Conservation (phyloP, 192 early-diverging fungal species). For the Entrophospora sp. region DNA sequence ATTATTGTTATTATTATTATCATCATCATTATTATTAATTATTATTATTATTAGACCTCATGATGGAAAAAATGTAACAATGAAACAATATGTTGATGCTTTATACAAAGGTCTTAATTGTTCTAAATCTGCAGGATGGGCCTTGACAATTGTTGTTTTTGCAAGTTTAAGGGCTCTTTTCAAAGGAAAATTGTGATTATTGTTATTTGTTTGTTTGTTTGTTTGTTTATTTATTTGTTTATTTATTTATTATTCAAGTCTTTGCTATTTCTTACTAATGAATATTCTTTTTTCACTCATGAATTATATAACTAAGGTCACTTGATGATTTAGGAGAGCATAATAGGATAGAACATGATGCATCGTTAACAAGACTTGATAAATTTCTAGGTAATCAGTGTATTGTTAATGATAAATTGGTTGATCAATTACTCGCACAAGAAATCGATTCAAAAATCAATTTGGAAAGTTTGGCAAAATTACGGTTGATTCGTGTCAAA, state of each 20-base stretch:
- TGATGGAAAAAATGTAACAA: conserved; percentile 1
- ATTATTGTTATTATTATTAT: neutral
- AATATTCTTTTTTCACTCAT: too few relatives aligned
- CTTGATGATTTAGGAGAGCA: neutral
- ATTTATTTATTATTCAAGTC: too few relatives aligned
- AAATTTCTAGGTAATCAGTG: neutral
- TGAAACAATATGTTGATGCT: neutral
- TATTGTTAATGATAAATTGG: neutral
- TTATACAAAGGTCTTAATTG: neutral
- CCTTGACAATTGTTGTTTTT: neutral
- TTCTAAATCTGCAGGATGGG: neutral
- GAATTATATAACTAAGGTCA: too few relatives aligned
- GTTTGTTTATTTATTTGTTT: too few relatives aligned
- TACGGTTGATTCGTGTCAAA: neutral
- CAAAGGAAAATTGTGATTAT: too few relatives aligned
- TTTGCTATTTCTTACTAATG: too few relatives aligned
- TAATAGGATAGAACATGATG: conserved; percentile 14
- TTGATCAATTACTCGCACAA: neutral
- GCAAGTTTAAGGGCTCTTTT: too few relatives aligned
- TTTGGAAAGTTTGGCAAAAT: conserved; percentile 1
- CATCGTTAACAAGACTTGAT: conserved; percentile 12
- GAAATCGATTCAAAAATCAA: neutral
- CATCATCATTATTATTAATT: neutral
- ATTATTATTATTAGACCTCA: neutral
- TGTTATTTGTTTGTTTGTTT: too few relatives aligned